A percentile compares a stretch with the other conserved stretches of the same genome.
These are phyloP conservation scores for Pistacia atlantica DNA, from an alignment of 345 rosid genomes.

Conservation along the genomic window DNA sequence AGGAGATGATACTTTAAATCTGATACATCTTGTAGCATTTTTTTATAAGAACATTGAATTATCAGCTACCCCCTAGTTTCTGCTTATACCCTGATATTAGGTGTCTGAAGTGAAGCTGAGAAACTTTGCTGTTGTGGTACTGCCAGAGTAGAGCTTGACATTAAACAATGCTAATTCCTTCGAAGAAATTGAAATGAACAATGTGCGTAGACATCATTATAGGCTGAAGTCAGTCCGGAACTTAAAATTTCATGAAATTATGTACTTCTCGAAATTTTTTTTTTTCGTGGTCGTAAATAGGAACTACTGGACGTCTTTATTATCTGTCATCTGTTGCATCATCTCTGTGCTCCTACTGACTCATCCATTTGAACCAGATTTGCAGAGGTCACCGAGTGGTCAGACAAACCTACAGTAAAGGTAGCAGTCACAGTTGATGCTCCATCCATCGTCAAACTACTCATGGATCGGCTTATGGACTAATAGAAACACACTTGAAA, in stretches of 20 bases:
- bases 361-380: slow-evolving; percentile 48
- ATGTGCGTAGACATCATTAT: no score
- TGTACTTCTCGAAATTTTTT: no score
- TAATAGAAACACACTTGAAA: slow-evolving; percentile 15
- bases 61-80: neutral
- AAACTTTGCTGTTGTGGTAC: neutral
- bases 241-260: no score
- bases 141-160: no score
- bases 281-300: no score
- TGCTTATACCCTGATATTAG: neutral
- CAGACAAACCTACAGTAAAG: slow-evolving; percentile 73
- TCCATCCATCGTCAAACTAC: slow-evolving; percentile 56
- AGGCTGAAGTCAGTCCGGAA: no score
- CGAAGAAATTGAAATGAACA: no score
- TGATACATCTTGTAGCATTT: neutral
- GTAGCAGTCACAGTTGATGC: slow-evolving; percentile 92
- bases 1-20: no score
- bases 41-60: neutral
- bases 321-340: no score
- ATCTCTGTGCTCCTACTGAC: neutral
- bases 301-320: no score
- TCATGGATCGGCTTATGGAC: slow-evolving; percentile 85
- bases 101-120: neutral
- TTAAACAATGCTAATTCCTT: no score
- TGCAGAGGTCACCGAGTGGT: slow-evolving; percentile 63